Evolutionary conservation across 352 stramenopile genomes (phyloP).

Genomic region (Phytophthora pluvialis): DNA sequence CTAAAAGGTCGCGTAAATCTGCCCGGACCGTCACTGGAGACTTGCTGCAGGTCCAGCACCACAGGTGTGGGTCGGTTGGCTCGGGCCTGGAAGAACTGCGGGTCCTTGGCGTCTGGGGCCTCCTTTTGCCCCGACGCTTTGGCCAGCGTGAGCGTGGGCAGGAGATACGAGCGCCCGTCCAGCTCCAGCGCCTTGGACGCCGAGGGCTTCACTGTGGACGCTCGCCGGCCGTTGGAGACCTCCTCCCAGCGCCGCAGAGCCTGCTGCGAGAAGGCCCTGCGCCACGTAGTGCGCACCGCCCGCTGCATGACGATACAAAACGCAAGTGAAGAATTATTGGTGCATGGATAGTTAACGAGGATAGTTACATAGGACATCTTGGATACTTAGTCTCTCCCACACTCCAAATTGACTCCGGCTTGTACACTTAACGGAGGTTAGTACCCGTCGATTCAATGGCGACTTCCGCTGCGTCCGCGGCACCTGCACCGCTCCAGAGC

Average conservation of each 20-base stretch:
- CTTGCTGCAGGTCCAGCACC: constrained; percentile 73
- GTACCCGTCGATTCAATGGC: neutral
- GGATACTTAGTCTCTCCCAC: too few relatives aligned
- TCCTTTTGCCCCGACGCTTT: constrained; percentile 32
- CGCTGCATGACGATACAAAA: constrained; percentile 43
- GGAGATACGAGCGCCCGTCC: constrained; percentile 71
- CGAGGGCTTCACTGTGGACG: constrained; percentile 34
- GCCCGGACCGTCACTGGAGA: constrained; percentile 69
- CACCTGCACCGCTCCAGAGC: constrained; percentile 1
- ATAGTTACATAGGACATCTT: too few relatives aligned
- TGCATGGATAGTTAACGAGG: too few relatives aligned
- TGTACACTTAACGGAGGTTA: too few relatives aligned
- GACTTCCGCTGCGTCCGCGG: neutral
- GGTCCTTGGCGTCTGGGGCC: constrained; percentile 31
- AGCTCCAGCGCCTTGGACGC: constrained; percentile 49
- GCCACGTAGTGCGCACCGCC: constrained; percentile 32
- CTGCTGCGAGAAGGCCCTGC: constrained; percentile 68
- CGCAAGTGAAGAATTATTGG: constrained; percentile 1
- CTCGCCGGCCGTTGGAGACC: constrained; percentile 37
- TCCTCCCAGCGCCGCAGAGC: constrained; percentile 57
- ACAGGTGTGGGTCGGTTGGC: constrained; percentile 58
- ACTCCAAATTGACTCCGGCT: too few relatives aligned
- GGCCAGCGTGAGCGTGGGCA: constrained; percentile 71
- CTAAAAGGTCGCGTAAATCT: neutral
- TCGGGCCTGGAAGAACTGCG: constrained; percentile 49